Evolutionary conservation across 129 eudicot genomes (phyloP).

Genomic region (Deinandra increscens): DNA sequence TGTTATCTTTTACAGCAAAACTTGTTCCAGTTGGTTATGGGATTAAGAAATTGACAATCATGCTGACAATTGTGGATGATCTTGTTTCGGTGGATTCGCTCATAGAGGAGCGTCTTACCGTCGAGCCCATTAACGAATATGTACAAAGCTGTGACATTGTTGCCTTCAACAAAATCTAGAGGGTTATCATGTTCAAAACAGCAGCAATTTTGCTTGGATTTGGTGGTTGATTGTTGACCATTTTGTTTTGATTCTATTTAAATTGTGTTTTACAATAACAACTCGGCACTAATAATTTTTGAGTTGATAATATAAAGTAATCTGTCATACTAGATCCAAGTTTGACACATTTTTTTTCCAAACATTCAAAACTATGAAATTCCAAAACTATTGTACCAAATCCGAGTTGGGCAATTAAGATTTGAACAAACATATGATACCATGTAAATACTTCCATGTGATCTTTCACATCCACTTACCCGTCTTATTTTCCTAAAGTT

Average conservation of each 20-base stretch:
- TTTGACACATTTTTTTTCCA: too few species aligned
- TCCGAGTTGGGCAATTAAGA: too few species aligned
- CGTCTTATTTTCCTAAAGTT: too few species aligned
- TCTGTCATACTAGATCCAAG: too few species aligned
- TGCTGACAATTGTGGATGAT: conserved; percentile 94
- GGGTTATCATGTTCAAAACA: conserved; percentile 7
- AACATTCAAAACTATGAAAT: too few species aligned
- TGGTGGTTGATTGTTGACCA: conserved; percentile 7
- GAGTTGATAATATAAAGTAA: too few species aligned
- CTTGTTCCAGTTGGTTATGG: conserved; percentile 93
- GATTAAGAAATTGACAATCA: conserved; percentile 89
- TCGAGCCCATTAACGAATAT: conserved; percentile 74
- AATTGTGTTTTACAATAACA: background rate
- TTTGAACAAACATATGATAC: too few species aligned
- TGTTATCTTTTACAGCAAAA: conserved; percentile 60
- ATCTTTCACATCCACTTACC: too few species aligned
- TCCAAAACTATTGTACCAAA: too few species aligned
- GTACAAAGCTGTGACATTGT: conserved; percentile 98
- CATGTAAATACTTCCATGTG: too few species aligned
- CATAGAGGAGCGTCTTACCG: conserved; percentile 84
- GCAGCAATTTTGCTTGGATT: conserved; percentile 27
- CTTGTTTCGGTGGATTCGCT: conserved; percentile 84
- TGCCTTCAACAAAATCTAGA: conserved; percentile 95
- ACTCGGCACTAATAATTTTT: background rate
- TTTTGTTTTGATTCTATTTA: background rate